Evolutionary conservation across 2,329 filamentous ascomycete species (phyloP).

Genomic region (Aspergillus sp.): DNA sequence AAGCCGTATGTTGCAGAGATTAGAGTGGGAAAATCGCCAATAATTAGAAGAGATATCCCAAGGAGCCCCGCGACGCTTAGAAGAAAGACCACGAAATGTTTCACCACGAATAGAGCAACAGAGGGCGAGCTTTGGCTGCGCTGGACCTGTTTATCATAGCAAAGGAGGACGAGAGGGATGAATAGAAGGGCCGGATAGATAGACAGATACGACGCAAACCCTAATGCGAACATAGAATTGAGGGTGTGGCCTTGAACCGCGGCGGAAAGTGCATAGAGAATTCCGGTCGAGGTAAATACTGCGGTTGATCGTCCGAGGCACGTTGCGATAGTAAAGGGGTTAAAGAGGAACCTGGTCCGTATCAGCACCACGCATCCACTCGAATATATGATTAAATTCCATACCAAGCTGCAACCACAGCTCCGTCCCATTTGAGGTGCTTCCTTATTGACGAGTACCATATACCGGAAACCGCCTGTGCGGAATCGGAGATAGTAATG

Average conservation of each 20-base stretch:
- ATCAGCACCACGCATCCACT: constrained; percentile 1
- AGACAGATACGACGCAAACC: constrained; percentile 85
- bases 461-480: constrained; percentile 71
- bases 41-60: constrained; percentile 69
- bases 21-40: constrained; percentile 81
- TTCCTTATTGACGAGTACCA: constrained; percentile 78
- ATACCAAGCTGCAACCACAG: constrained; percentile 76
- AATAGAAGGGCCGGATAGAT: constrained; percentile 88
- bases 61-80: constrained; percentile 63
- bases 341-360: constrained; percentile 77
- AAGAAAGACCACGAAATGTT: constrained; percentile 55
- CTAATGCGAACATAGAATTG: constrained; percentile 78
- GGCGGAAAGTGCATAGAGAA: constrained; percentile 78
- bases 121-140: constrained; percentile 31
- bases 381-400: neutral
- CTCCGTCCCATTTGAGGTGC: constrained; percentile 70
- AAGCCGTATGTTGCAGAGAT: constrained; percentile 87
- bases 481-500: constrained; percentile 75
- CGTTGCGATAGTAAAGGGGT: constrained; percentile 87
- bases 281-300: constrained; percentile 84
- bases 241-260: constrained; percentile 72
- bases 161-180: constrained; percentile 76
- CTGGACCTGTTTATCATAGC: constrained; percentile 65
- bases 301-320: constrained; percentile 88
- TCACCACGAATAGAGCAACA: constrained; percentile 52